phyloP scores from a whole-genome alignment of 106 monocot genomes.

The Narthecium ossifragum region DNA sequence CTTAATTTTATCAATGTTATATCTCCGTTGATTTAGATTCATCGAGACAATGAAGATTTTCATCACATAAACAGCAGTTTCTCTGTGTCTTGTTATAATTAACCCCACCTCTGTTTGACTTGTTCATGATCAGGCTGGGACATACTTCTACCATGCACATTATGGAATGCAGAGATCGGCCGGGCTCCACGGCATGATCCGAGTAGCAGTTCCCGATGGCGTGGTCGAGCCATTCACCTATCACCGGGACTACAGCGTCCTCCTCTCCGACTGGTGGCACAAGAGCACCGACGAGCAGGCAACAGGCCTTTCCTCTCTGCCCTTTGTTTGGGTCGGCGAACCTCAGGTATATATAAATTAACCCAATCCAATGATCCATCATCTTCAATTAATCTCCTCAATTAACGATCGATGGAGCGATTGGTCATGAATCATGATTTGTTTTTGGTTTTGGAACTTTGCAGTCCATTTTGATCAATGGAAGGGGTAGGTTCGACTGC shows the following conservation, averaged over 20 bases:
- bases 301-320: constrained; percentile 33
- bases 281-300: constrained; percentile 61
- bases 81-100: too few species aligned
- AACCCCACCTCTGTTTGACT: background rate
- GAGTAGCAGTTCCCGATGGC: constrained; percentile 28
- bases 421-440: background rate
- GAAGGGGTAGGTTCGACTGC: constrained; percentile 47
- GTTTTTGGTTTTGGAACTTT: background rate
- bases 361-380: background rate
- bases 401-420: background rate
- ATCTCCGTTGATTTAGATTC: too few species aligned
- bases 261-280: constrained; percentile 96
- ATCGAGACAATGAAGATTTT: too few species aligned
- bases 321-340: constrained; percentile 59
- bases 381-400: background rate
- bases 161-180: constrained; percentile 85
- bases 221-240: constrained; percentile 58
- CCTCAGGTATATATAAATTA: constrained; percentile 39
- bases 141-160: constrained; percentile 81
- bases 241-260: constrained; percentile 50
- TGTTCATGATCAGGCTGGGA: constrained; percentile 45
- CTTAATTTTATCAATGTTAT: too few species aligned
- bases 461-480: constrained; percentile 48
- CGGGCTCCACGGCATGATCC: constrained; percentile 69
- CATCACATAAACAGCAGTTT: too few species aligned